Base-by-base conservation (phyloP, 352 stramenopile species). In the Phytophthora pisi region DNA sequence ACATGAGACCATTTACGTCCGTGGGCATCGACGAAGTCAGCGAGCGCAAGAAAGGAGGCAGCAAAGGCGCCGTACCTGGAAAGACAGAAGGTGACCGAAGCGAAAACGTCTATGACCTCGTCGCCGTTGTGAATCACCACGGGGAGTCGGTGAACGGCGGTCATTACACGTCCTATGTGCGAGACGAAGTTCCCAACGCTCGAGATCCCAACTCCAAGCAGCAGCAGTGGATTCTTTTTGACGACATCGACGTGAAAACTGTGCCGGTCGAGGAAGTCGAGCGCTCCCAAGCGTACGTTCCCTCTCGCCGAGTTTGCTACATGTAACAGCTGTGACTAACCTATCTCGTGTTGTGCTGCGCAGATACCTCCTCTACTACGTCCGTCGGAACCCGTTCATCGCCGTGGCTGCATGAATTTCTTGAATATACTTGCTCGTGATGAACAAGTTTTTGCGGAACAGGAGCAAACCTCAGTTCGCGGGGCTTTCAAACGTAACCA, bases 131-230 rank as follows among this genome's bases (percentile, higher is more conserved):
- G 3, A 89, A 81, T 45, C 84, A 95, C 66, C 84, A 93, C 54
- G 84, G 86, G 3, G 80, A 89, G 47, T 82, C 71, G 5, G 77
- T 91, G 4, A 78, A 90, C 20, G 83, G 84, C 4, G 86, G 86
- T 0, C 86, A 95, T 47, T 95, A 92, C 60, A 92, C 86, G 0
- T 75, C 81, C 5, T 91, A 80, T 51, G 72, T 74, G 26, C 75
- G 76, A 3, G 66, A 72, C 15, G 59, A 68, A 40, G 28, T 57
- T 2, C 7, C 31, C 8, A 46, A 54, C 20, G 18, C 57, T 16
- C 43, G 46, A 40, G 61, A 20, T 4, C 18, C 45, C 10, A 57
- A 53, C 4, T 40, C 9, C 4, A 70, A 61, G 30, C 30, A 62
- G 30, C 59, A 66, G 20, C 60, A 82, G 34, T 93, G 82, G 84